phyloP scores from a whole-genome alignment of 164 flowering plant genomes.

The Santalum album region DNA sequence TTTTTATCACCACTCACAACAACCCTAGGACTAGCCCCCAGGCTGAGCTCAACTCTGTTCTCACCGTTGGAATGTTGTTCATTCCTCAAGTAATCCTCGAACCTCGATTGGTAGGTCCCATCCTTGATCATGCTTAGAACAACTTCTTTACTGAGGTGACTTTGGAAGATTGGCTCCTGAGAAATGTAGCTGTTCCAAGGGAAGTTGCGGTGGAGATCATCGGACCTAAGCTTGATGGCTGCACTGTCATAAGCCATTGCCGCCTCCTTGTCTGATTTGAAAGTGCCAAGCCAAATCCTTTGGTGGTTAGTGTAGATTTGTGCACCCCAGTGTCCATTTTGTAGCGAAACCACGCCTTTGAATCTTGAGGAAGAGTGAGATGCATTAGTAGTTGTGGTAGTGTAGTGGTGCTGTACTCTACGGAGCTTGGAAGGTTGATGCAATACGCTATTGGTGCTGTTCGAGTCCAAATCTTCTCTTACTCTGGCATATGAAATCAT shows the following conservation, averaged over 20 bases:
- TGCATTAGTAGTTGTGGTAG: background rate
- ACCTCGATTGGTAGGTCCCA: slow-evolving; percentile 40
- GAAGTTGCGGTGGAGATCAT: slow-evolving; percentile 41
- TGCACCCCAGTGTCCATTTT: slow-evolving; percentile 62
- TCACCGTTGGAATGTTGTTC: slow-evolving; percentile 1
- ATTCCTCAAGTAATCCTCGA: slow-evolving; percentile 21
- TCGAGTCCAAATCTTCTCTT: slow-evolving; percentile 17
- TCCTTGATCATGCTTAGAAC: slow-evolving; percentile 55
- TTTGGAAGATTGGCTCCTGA: slow-evolving; percentile 40
- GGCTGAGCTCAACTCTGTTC: background rate
- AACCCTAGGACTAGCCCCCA: background rate
- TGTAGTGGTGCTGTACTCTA: background rate
- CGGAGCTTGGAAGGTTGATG: slow-evolving; percentile 13
- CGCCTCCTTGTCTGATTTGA: slow-evolving; percentile 48
- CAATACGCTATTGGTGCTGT: slow-evolving; percentile 14
- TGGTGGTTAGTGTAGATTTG: slow-evolving; percentile 58
- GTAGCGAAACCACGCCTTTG: slow-evolving; percentile 62
- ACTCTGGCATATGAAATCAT: slow-evolving; percentile 10
- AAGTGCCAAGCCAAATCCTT: slow-evolving; percentile 66
- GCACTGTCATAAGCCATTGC: slow-evolving; percentile 70
- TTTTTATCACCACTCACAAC: background rate
- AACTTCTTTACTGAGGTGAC: slow-evolving; percentile 16
- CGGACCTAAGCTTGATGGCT: slow-evolving; percentile 34
- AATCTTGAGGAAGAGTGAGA: slow-evolving; percentile 14
- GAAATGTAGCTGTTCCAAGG: slow-evolving; percentile 26